Base-by-base conservation (phyloP, 2,329 filamentous ascomycete species). In the Triangularia verruculosa region DNA sequence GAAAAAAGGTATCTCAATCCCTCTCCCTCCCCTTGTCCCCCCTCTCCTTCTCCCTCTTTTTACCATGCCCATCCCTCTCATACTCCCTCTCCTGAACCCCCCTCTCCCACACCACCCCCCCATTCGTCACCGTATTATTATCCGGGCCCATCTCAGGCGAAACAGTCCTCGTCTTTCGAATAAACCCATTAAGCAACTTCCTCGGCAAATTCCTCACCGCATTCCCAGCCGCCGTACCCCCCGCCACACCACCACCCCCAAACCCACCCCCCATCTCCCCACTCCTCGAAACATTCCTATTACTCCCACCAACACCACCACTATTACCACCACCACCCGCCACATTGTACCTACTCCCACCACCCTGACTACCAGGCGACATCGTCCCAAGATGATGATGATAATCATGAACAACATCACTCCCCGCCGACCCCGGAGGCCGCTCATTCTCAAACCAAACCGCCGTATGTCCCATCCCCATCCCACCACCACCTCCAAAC, bases 381-480 rank as follows among this genome's bases (percentile, higher is more conserved):
- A 8, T 71, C 70, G 12, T n/a, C n/a, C 70, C 2, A 68, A 68
- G 61, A 63, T 56, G n/a, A 66, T 69, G 9, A n/a, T n/a, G n/a
- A n/a, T 79, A n/a, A 4, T 47, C 39, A 3, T 9, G n/a, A 4
- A 47, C 78, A 39, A 72, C 64, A 12, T 85, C 83, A 67, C 82
- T 84, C 13, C 81, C 82, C 1, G 83, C 83, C 13, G 82, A 84
- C 1, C 81, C 81, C 0, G 82, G 81, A 3, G 81, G 75, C 0
- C 72, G 72, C 58, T 78, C 74, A 54, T 72, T 71, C 17, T 79
- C 77, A 25, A 72, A 65, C 74, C 75, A 78, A 17, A 73, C 67
- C 6, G 70, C 59, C 63, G 70, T 68, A 58, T 80, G 78, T 13
- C 74, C 67, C 9, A 80, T 68, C 39, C 73, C 76, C 15, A 74